phyloP scores from a whole-genome alignment of 2,329 filamentous ascomycete genomes.

The Fusarium cyanostomum region DNA sequence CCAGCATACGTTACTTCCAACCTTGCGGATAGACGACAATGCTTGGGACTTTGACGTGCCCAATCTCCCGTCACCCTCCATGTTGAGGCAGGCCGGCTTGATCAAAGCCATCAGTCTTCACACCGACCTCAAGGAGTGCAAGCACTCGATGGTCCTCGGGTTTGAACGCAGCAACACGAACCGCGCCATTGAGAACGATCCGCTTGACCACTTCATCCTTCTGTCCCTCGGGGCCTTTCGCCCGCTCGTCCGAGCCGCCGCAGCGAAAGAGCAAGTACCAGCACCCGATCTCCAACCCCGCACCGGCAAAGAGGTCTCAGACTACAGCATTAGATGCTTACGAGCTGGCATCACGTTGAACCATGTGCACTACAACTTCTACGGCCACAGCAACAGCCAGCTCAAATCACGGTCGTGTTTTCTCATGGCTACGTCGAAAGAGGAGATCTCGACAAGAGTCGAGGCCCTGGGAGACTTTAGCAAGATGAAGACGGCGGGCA shows the following conservation, averaged over 20 bases:
- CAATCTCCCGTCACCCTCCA: not conserved
- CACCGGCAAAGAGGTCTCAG: not conserved
- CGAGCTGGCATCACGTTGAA: not conserved
- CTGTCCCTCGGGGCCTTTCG: not conserved
- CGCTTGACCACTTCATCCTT: not conserved
- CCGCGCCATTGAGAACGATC: not conserved
- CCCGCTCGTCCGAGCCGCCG: not conserved
- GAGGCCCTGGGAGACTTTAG: not conserved
- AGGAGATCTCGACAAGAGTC: not conserved
- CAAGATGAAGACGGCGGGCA: constrained; percentile 1
- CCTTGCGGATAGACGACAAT: not conserved
- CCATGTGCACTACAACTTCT: constrained; percentile 2
- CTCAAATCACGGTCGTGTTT: constrained; percentile 7
- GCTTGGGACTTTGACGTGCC: not conserved
- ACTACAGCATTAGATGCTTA: constrained; percentile 7
- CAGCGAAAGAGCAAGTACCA: not conserved
- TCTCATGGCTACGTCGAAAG: not conserved
- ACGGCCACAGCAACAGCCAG: constrained; percentile 2
- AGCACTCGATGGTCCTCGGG: not conserved
- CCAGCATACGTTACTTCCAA: not conserved
- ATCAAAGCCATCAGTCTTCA: not conserved
- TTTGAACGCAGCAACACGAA: not conserved
- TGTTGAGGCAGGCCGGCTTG: accelerated
- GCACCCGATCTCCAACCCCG: not conserved
- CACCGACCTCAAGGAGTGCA: not conserved